Evolutionary conservation across 345 rosid genomes (phyloP), one percentile per base, ranked within the genome.

Genomic region (Eucalyptus albens): DNA sequence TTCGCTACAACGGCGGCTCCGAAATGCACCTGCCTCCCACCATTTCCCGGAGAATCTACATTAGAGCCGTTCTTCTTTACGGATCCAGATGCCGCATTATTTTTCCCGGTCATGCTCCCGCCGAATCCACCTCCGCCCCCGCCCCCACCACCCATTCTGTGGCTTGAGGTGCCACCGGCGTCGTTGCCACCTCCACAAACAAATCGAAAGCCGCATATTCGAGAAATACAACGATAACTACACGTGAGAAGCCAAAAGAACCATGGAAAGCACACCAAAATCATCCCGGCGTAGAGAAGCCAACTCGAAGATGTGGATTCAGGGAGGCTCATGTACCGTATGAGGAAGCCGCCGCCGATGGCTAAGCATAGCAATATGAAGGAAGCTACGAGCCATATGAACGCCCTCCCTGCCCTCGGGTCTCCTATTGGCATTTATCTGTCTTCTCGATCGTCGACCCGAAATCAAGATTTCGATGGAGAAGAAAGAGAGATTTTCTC

Each of bases 201-300:
- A 91, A 96, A 90, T 83, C 99, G 91, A 85, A 97, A 92, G 3
- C 99, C 98, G 27, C 90, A 92, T 19, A 89, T 69, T 22, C 98
- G 93, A 13, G 99, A 97, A 40, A 94, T 4, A 69, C 97, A 55
- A 3, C 97, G 96, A 86, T 96, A 97, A 9, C 92, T 37, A 86
- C 95, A 94, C 0, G 96, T 95, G 49, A 95, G 27, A 45, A 91
- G 6, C 99, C 99, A 96, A 88, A 97, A 97, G 26, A 94, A 37
- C 99, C 99, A 96, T 24, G 99, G 99, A 26, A 96, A 91, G 92
- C 97, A 94, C 65, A 95, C 96, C 8, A 96, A 94, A 90, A 92
- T 12, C 49, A 95, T 92, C 67, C 99, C 99, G 19, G 91, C 91
- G 72, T 91, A 87, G 55, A 97, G 94, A 31, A 95, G 93, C 97